phyloP scores from a whole-genome alignment of 176 grass and related monocot species.

The Sorghum bicolor region DNA sequence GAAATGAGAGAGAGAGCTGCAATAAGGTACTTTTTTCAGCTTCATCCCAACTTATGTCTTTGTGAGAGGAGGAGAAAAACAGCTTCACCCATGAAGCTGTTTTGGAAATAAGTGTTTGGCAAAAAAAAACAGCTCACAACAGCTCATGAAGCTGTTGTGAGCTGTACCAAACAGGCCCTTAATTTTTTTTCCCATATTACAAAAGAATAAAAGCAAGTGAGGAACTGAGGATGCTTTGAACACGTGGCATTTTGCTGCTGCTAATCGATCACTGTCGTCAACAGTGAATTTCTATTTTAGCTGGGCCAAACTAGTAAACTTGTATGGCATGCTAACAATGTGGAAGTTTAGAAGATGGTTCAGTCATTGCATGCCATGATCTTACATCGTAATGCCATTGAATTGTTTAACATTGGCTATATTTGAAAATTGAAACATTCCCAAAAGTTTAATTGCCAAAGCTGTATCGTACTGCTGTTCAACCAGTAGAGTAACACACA shows the following conservation, averaged over 20 bases:
- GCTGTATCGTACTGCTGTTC: neutral
- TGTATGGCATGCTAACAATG: neutral
- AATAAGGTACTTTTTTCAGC: no score
- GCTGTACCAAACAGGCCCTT: no score
- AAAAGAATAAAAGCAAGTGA: neutral
- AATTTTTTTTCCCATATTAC: neutral
- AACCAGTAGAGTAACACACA: neutral
- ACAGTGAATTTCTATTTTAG: neutral
- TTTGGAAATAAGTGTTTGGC: no score
- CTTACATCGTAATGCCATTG: no score
- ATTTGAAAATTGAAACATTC: neutral
- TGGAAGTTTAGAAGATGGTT: neutral
- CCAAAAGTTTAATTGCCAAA: neutral
- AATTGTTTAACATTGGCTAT: neutral
- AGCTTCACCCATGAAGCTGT: no score
- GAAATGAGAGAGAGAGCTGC: no score
- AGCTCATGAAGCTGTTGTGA: no score
- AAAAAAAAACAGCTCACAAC: no score
- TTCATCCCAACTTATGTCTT: no score
- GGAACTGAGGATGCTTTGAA: neutral
- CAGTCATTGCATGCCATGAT: neutral
- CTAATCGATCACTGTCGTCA: neutral
- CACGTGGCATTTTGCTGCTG: neutral
- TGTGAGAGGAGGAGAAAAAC: no score
- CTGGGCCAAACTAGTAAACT: neutral